phyloP scores from a whole-genome alignment of 208 protist species.

The Leishmania guyanensis region DNA sequence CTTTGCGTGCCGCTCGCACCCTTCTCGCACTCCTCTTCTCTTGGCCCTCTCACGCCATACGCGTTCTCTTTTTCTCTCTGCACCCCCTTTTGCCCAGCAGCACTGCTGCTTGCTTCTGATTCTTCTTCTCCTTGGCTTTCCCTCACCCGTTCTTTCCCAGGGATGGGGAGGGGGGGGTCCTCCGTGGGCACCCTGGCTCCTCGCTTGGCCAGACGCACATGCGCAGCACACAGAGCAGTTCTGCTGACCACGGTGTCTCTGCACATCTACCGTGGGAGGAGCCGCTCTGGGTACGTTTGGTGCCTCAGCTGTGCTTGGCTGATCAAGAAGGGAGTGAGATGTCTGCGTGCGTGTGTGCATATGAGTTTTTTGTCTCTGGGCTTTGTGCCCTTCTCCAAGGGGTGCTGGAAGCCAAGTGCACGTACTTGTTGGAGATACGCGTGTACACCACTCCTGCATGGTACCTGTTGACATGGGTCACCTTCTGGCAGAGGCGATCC shows the following conservation, averaged over 20 bases:
- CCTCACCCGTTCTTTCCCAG: not conserved
- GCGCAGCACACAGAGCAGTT: not conserved
- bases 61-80: not conserved
- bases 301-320: not conserved
- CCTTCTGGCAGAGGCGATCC: slow-evolving; percentile 37
- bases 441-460: not conserved
- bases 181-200: not conserved
- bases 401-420: not conserved
- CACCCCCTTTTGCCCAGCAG: not conserved
- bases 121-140: not conserved
- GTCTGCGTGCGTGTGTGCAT: not conserved
- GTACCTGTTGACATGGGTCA: not conserved
- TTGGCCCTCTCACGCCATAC: not conserved
- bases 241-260: not conserved
- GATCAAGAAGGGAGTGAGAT: not conserved
- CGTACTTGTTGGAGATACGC: not conserved
- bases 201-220: not conserved
- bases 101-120: not conserved
- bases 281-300: not conserved
- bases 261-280: not conserved
- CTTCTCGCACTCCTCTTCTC: no score
- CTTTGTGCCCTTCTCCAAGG: not conserved
- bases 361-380: not conserved
- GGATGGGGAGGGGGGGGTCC: not conserved
- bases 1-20: not conserved